Base-by-base conservation (phyloP, 371 early-diverging fungal species). In the Mucor sp. region DNA sequence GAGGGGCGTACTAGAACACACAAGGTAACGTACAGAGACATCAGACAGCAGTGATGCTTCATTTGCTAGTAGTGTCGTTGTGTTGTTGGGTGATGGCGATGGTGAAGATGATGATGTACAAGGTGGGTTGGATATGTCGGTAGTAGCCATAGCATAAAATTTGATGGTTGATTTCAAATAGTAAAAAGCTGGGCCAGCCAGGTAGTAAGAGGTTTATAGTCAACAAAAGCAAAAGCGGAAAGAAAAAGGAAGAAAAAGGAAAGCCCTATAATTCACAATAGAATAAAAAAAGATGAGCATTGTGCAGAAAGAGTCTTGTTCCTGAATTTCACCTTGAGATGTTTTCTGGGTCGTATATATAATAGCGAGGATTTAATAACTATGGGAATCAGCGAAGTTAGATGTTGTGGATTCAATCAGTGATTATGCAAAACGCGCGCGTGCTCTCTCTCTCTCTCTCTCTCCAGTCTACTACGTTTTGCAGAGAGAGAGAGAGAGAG, bases 151-250 rank as follows among this genome's bases (percentile, higher is more conserved):
- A 39, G 68, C 62, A 68, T 68, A 62, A 15, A 60, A 32, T 58
- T 30, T 43, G 58, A 21, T 65, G 43, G 44, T 30, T 43, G 39
- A 4, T 30, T 28, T 35, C 27, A 21, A 21, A 50, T 48, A 30
- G 50, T 35, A 55, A 27, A 41, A 58, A 25, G 50, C 68, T 68
- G 68, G 68, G 58, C 68, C 68, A 68, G 68, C 68, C 68, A 68
- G 68, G 58, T 53, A 60, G 6, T 21, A 47, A n/a, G n/a, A n/a
- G 37, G 56, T 25, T 23, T 27, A n/a, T n/a, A 53, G 27, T 53
- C 23, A 21, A 53, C 41, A 53, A 14, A 53, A 27, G 30, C 30
- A 30, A 30, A 21, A 11, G 8, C 1, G 8, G 30, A 6, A 53
- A 53, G 27, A 53, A 53, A 27, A 9, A 7, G 48, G 48, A 48